phyloP scores from a whole-genome alignment of 805 yeast genomes.

The Wickerhamomyces bisporus region DNA sequence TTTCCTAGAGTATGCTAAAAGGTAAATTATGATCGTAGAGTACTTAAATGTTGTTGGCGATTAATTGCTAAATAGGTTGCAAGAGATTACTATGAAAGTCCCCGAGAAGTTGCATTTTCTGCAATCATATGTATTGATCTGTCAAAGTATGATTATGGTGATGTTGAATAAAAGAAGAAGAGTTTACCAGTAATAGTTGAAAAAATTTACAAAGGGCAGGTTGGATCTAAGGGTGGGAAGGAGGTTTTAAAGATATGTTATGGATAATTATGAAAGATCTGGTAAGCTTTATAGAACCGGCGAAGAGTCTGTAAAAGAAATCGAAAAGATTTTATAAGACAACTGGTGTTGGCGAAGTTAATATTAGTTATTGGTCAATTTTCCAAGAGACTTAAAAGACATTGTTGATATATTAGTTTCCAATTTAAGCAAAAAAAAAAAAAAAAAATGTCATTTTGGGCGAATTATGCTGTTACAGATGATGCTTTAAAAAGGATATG shows the following conservation, averaged over 20 bases:
- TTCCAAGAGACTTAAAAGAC: constrained; percentile 8
- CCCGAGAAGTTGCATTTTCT: constrained; percentile 29
- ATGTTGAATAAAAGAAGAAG: constrained; percentile 22
- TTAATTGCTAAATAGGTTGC: constrained; percentile 35
- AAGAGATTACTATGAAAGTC: constrained; percentile 31
- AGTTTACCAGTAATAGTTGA: constrained; percentile 25
- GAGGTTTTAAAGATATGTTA: constrained; percentile 22
- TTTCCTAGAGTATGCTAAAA: constrained; percentile 34
- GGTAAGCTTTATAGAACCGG: constrained; percentile 29
- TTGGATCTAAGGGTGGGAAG: constrained; percentile 20
- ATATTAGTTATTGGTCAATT: constrained; percentile 20
- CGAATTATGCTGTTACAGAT: constrained; percentile 28
- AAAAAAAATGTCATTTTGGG: constrained; percentile 28
- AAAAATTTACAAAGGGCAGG: constrained; percentile 26
- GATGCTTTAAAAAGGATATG: constrained; percentile 30
- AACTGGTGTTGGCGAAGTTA: constrained; percentile 38
- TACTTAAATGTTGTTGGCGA: constrained; percentile 33
- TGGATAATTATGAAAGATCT: constrained; percentile 26
- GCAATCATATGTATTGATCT: constrained; percentile 28
- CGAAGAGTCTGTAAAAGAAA: constrained; percentile 33
- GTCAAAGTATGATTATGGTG: constrained; percentile 8
- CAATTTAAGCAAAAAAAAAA: no score
- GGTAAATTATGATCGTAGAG: constrained; percentile 35
- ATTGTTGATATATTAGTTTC: constrained; percentile 26
- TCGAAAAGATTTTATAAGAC: constrained; percentile 36